Evolutionary conservation across 768 basidiomycete genomes (phyloP).

Genomic region (Pulveroboletus sp.): DNA sequence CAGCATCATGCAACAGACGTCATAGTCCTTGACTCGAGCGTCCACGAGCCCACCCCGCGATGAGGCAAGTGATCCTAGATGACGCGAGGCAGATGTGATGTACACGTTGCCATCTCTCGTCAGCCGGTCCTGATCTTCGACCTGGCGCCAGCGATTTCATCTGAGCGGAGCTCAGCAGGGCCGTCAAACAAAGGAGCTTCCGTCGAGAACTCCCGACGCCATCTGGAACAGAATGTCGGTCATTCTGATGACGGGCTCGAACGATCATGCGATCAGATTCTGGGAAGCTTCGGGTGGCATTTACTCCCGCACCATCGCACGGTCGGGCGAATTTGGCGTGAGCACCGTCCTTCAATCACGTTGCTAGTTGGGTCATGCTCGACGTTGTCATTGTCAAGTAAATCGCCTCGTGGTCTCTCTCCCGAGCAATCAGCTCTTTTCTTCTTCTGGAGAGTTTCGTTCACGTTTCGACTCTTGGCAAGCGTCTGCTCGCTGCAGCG

Average conservation of each 20-base stretch:
- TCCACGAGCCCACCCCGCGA: conserved; percentile 22
- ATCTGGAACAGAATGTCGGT: conserved; percentile 76
- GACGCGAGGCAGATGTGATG: conserved; percentile 21
- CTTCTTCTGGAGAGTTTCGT: conserved; percentile 11
- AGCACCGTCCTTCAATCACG: conserved; percentile 29
- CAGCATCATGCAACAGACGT: conserved; percentile 25
- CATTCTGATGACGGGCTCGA: conserved; percentile 93
- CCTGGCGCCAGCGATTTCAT: conserved; percentile 28
- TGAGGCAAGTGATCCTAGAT: conserved; percentile 12
- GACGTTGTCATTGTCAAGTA: conserved; percentile 67
- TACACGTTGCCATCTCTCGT: conserved; percentile 20
- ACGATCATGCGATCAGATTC: conserved; percentile 98
- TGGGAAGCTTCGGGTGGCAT: conserved; percentile 99
- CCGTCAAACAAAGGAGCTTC: conserved; percentile 18
- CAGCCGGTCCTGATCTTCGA: conserved; percentile 32
- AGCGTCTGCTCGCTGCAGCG: conserved; percentile 89
- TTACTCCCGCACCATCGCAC: conserved; percentile 90
- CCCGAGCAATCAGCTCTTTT: conserved; percentile 66
- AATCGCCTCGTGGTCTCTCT: conserved; percentile 94
- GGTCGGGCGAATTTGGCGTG: conserved; percentile 81
- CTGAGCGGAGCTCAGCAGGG: conserved; percentile 24
- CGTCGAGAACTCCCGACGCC: conserved; percentile 13
- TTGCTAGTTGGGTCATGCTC: conserved; percentile 15
- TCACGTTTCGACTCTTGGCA: conserved; percentile 45
- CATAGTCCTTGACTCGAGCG: conserved; percentile 22